These are phyloP conservation scores for Cicer pinnatifidum DNA, from an alignment of 306 rosid species.

Conservation along the genomic window DNA sequence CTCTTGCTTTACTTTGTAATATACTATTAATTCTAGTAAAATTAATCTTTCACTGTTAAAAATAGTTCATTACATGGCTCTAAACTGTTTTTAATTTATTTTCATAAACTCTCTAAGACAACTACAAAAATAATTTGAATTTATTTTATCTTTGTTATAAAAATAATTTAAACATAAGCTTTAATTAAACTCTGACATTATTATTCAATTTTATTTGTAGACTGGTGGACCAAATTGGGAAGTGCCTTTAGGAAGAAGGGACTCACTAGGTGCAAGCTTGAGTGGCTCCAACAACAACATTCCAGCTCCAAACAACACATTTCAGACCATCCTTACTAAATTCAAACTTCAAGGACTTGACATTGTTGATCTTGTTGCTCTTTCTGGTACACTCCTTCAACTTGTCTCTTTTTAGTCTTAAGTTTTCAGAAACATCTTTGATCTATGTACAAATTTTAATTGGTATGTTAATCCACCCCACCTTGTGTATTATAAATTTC, in stretches of 20 bases:
- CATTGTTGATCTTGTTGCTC: conserved; percentile 82
- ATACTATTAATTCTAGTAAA: background rate
- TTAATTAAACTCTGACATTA: background rate
- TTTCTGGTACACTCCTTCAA: conserved; percentile 64
- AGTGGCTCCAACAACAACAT: conserved; percentile 90
- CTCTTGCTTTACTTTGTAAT: background rate
- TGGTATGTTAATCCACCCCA: background rate
- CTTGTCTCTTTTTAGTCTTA: conserved; percentile 10
- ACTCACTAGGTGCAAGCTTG: conserved; percentile 73
- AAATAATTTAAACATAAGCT: background rate
- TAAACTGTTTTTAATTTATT: background rate
- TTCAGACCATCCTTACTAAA: conserved; percentile 80
- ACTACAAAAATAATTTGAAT: background rate
- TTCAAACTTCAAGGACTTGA: conserved; percentile 79
- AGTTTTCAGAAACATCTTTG: conserved; percentile 1
- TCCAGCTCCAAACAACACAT: conserved; percentile 96
- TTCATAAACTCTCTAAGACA: background rate
- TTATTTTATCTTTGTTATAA: background rate
- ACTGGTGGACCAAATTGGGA: conserved; percentile 89
- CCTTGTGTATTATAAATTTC: too few relatives aligned
- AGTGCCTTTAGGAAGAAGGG: conserved; percentile 89
- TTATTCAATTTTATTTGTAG: conserved; percentile 47
- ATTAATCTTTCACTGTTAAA: background rate
- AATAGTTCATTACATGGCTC: background rate
- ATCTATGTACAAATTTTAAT: background rate